Base-by-base conservation (phyloP, 257 asterid genomes). In the Capsicum baccatum region DNA sequence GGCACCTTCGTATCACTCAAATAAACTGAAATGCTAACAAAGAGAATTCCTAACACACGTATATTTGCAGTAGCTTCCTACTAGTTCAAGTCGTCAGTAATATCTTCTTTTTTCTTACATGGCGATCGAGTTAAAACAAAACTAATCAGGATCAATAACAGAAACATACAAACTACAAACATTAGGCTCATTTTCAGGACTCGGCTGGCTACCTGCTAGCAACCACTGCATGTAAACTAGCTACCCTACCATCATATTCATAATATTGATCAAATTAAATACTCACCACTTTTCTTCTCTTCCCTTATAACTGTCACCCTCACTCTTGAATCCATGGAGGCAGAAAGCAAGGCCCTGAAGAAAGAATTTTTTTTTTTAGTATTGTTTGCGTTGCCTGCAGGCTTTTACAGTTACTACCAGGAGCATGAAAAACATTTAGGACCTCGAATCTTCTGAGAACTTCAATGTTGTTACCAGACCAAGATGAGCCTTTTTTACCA, bases 401-500 rank as follows among this genome's bases (percentile, higher is more conserved):
- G 67, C 55, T 57, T 80, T 58, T 73, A 55, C 76, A 83, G 83
- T 67, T 12, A 69, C 70, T 79, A 54, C 55, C 67, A 83, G 76
- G 76, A 80, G 64, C 52, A 26, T 33, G 79, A 64, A 81, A 79
- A n/a, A 37, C 37, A 80, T 56, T 69, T 59, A 80, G 79, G 79
- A 96, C 99, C 98, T 97, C 35, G 99, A 95, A 91, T 97, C 94
- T 33, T 69, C 89, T 44, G 99, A 94, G 90, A 97, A 95, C 52
- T 92, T 90, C 83, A 94, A 82, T 63, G 97, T 89, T 62, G 99
- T 97, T 57, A 93, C 95, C 64, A 95, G 88, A 84, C 97, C 98
- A 85, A 97, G 92, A 90, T 97, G 99, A 85, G 99, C 99, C 89
- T 89, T 95, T 89, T 86, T 94, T 71, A 94, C 86, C 54, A 85